A percentile compares a stretch with the other conserved stretches of the same genome.
Conservation (phyloP, 208 protist species). For the Kentomonas sorsogonicus region DNA sequence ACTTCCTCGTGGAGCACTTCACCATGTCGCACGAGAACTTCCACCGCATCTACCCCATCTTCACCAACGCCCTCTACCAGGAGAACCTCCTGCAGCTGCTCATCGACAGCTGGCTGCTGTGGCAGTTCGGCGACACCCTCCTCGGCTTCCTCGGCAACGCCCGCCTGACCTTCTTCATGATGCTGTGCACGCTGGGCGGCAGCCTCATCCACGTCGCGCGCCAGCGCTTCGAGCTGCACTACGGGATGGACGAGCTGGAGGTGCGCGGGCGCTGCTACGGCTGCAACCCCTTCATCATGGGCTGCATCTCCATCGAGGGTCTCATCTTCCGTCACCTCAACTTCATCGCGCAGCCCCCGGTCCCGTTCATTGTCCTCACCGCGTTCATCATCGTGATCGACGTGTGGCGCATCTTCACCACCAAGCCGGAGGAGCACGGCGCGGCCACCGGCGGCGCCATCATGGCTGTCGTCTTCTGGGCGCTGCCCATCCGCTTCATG, state of each 20-base stretch:
- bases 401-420: constrained; percentile 85
- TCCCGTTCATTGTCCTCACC: constrained; percentile 84
- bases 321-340: constrained; percentile 88
- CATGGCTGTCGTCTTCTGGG: constrained; percentile 85
- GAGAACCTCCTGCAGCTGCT: constrained; percentile 84
- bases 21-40: constrained; percentile 84
- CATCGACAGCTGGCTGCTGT: constrained; percentile 84
- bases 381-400: constrained; percentile 88
- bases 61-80: constrained; percentile 84
- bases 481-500: constrained; percentile 73
- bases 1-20: constrained; percentile 85
- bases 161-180: constrained; percentile 71
- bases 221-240: constrained; percentile 78
- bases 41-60: constrained; percentile 70
- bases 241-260: constrained; percentile 80
- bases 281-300: constrained; percentile 84
- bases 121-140: constrained; percentile 82
- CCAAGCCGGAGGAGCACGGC: constrained; percentile 76
- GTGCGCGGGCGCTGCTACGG: constrained; percentile 85
- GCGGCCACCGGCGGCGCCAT: constrained; percentile 80
- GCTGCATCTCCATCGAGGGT: constrained; percentile 76
- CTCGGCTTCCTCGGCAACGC: constrained; percentile 78
- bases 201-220: constrained; percentile 73
- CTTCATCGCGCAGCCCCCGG: constrained; percentile 87
- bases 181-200: constrained; percentile 65